Percentiles rank a stretch among this genome's conserved stretches.
Conservation (phyloP, 768 basidiomycete species). For the Suillus lakei region DNA sequence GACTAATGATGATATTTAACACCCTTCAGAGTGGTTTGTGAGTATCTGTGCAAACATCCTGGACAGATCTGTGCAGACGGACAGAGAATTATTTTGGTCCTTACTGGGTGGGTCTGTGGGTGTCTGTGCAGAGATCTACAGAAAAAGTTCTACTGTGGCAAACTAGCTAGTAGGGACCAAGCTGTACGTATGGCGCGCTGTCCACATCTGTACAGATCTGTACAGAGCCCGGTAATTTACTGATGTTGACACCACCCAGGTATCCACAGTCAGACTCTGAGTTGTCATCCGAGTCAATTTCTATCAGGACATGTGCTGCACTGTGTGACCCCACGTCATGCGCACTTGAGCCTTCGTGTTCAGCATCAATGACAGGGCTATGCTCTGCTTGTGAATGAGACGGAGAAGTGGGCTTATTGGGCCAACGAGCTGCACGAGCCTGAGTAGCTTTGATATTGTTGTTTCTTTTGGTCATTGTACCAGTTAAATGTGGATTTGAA, state of each 20-base stretch:
- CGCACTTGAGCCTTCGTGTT: background rate
- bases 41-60: too few relatives aligned
- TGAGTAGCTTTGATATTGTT: constrained; percentile 1
- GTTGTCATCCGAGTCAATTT: background rate
- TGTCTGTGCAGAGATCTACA: too few relatives aligned
- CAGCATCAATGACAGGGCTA: background rate
- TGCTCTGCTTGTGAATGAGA: background rate
- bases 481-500: background rate
- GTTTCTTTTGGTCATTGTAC: constrained; percentile 2
- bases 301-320: background rate
- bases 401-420: background rate
- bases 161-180: too few relatives aligned
- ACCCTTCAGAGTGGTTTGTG: too few relatives aligned
- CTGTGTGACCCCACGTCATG: background rate
- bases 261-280: constrained; percentile 5
- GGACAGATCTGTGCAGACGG: too few relatives aligned
- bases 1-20: too few relatives aligned
- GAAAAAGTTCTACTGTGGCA: too few relatives aligned
- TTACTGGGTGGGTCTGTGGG: too few relatives aligned
- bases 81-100: too few relatives aligned
- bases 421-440: constrained; percentile 2
- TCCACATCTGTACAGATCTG: too few relatives aligned
- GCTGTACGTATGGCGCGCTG: too few relatives aligned
- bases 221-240: too few relatives aligned
- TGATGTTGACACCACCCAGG: constrained; percentile 5